Conservation (phyloP, 768 basidiomycete genomes). For the Leucogyrophana mollusca region DNA sequence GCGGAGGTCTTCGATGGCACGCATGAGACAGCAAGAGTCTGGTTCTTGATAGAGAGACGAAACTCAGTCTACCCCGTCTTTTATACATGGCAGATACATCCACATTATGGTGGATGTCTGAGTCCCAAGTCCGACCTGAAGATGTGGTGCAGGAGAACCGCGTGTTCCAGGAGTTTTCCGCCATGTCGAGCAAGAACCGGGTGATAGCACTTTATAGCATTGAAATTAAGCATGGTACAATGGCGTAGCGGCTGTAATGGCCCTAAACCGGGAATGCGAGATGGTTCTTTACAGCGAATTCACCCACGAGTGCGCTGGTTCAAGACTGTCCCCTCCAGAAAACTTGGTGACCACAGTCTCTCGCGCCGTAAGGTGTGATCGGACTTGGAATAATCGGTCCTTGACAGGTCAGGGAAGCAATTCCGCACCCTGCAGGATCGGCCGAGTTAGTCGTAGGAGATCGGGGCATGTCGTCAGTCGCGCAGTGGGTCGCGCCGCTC, state of each 20-base stretch:
- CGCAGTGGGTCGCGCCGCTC: slow-evolving; percentile 72
- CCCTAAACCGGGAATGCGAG: slow-evolving; percentile 80
- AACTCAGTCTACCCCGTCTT: too few species aligned
- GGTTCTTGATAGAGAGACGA: too few species aligned
- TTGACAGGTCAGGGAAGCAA: slow-evolving; percentile 89
- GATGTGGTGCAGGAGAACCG: too few species aligned
- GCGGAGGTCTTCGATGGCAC: too few species aligned
- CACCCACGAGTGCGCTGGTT: slow-evolving; percentile 81
- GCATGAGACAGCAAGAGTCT: too few species aligned
- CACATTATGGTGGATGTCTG: too few species aligned
- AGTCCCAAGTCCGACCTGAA: too few species aligned
- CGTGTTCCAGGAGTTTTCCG: too few species aligned
- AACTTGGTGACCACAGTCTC: slow-evolving; percentile 82
- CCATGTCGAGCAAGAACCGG: too few species aligned
- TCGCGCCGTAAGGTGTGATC: slow-evolving; percentile 61
- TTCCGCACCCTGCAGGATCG: slow-evolving; percentile 85
- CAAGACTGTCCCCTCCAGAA: slow-evolving; percentile 93
- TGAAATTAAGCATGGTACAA: slow-evolving; percentile 5
- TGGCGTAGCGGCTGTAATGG: slow-evolving; percentile 81
- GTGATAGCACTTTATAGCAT: too few species aligned
- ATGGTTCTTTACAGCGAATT: slow-evolving; percentile 57
- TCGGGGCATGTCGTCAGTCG: slow-evolving; percentile 83
- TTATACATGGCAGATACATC: too few species aligned
- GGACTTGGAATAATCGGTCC: slow-evolving; percentile 82
- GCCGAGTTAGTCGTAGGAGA: slow-evolving; percentile 95